Conservation (phyloP, 768 basidiomycete species). For the Tulasnella calospora region DNA sequence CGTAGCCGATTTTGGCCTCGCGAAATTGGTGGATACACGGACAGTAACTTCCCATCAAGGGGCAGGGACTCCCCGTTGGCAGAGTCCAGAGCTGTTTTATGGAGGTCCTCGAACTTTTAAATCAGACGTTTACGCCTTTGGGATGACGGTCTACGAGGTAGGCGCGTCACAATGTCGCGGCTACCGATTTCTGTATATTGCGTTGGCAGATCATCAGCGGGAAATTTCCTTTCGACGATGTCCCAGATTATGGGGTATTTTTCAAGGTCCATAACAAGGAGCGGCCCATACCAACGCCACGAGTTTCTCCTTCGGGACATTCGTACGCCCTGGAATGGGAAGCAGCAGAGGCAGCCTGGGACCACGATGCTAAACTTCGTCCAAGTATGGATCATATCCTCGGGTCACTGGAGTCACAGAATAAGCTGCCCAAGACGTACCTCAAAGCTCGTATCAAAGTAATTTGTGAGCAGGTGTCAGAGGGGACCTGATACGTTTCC, state of each 20-base stretch:
- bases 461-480: background rate
- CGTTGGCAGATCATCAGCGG: background rate
- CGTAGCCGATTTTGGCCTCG: background rate
- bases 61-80: conserved; percentile 6
- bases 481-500: background rate
- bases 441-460: conserved; percentile 2
- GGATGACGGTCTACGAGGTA: conserved; percentile 5
- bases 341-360: background rate
- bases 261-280: background rate
- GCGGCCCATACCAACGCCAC: background rate
- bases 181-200: background rate
- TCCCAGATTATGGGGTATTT: background rate
- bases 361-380: background rate
- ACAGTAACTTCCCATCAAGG: background rate
- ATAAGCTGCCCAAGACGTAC: background rate
- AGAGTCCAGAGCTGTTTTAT: conserved; percentile 1
- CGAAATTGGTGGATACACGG: background rate
- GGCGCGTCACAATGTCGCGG: background rate
- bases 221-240: background rate
- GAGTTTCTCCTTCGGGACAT: background rate
- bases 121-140: conserved; percentile 4
- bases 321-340: background rate
- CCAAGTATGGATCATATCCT: background rate
- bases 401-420: background rate
- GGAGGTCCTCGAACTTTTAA: background rate